Conservation (phyloP, 2,329 filamentous ascomycete genomes). For the Pseudogymnoascus verrucosus region DNA sequence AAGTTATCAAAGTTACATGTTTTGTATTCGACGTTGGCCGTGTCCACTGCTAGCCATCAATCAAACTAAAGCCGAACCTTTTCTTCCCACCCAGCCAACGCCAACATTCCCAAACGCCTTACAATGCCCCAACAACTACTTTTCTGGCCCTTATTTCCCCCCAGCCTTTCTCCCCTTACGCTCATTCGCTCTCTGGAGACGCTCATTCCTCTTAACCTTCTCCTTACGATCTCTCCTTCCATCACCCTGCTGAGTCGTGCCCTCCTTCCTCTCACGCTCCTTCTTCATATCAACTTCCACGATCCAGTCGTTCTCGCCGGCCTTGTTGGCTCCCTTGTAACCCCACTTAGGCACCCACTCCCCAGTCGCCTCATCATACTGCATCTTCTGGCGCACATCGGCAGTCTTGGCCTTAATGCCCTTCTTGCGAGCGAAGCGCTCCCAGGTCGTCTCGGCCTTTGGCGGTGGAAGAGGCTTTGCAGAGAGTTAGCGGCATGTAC, state of each 20-base stretch:
- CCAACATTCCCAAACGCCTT: slow-evolving; percentile 10
- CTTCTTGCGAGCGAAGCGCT: slow-evolving; percentile 93
- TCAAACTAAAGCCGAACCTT: slow-evolving; percentile 8
- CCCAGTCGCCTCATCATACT: slow-evolving; percentile 74
- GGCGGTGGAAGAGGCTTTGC: slow-evolving; percentile 61
- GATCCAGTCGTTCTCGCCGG: slow-evolving; percentile 75
- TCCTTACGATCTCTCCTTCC: slow-evolving; percentile 60
- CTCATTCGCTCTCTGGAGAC: slow-evolving; percentile 60
- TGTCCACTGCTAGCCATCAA: slow-evolving; percentile 7
- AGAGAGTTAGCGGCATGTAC: neutral
- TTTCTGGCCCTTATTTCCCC: neutral
- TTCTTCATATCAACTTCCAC: slow-evolving; percentile 82
- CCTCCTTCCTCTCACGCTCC: slow-evolving; percentile 55
- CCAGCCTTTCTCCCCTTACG: slow-evolving; percentile 34
- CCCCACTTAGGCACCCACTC: slow-evolving; percentile 96
- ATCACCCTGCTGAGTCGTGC: slow-evolving; percentile 52
- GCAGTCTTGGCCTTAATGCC: slow-evolving; percentile 85
- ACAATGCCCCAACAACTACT: slow-evolving; percentile 1
- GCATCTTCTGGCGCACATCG: slow-evolving; percentile 67
- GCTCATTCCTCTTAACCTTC: slow-evolving; percentile 61
- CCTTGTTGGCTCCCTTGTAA: slow-evolving; percentile 84
- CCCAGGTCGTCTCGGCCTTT: slow-evolving; percentile 87
- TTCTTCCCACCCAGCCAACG: slow-evolving; percentile 6
- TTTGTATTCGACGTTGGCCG: slow-evolving; percentile 7
- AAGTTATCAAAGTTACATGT: slow-evolving; percentile 2